Percentiles rank a stretch among this genome's conserved stretches.
Evolutionary conservation across 352 stramenopile genomes (phyloP).

Genomic region (Phytophthora pluvialis): DNA sequence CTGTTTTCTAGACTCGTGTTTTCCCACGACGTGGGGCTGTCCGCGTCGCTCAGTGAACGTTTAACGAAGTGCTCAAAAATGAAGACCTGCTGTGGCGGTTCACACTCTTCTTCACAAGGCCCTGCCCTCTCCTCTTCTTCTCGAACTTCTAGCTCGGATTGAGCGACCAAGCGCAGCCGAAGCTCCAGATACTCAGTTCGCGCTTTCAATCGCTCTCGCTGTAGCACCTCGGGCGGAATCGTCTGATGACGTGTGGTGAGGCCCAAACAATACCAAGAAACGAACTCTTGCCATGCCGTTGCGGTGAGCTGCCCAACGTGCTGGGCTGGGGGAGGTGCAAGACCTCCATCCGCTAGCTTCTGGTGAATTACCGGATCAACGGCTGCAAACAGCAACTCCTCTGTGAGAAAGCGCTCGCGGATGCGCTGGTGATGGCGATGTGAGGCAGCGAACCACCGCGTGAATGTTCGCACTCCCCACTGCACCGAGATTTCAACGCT

Average conservation of each 20-base stretch:
- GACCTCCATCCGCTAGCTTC: constrained; percentile 41
- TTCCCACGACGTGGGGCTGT: constrained; percentile 51
- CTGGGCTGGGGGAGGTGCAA: constrained; percentile 30
- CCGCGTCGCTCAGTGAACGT: constrained; percentile 27
- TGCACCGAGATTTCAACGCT: constrained; percentile 52
- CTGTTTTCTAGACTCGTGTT: constrained; percentile 42
- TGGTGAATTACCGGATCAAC: constrained; percentile 45
- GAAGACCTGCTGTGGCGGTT: constrained; percentile 33
- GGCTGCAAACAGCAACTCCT: constrained; percentile 68
- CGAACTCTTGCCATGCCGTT: constrained; percentile 52
- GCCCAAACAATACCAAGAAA: constrained; percentile 59
- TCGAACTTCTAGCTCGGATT: constrained; percentile 43
- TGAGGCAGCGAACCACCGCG: constrained; percentile 59
- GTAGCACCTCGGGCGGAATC: constrained; percentile 29
- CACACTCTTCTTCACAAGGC: constrained; percentile 21
- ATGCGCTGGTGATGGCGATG: constrained; percentile 50
- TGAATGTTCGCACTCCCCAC: constrained; percentile 54
- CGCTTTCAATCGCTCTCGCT: constrained; percentile 42
- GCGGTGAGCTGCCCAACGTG: constrained; percentile 35
- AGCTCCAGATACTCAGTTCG: constrained; percentile 46
- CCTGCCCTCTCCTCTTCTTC: constrained; percentile 35
- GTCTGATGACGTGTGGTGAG: constrained; percentile 30
- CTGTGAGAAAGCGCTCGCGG: constrained; percentile 58
- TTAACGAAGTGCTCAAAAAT: constrained; percentile 64
- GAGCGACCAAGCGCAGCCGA: constrained; percentile 33